Base-by-base conservation (phyloP, 2,329 filamentous ascomycete species). In the Aspergillus fumigatiaffinis region DNA sequence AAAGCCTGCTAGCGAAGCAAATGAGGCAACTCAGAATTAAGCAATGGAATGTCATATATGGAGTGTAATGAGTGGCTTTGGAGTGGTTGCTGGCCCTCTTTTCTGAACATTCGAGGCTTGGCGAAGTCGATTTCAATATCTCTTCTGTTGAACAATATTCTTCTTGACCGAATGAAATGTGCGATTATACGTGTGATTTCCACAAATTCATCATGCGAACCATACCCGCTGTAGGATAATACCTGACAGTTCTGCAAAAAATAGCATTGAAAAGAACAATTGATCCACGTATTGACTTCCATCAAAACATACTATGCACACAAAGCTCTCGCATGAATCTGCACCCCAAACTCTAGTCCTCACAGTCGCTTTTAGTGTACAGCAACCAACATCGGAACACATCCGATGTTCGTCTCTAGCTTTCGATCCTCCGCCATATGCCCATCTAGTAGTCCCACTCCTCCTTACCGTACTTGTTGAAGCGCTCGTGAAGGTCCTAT, bases 401-500 rank as follows among this genome's bases (percentile, higher is more conserved):
- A 48, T 53, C 56, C 52, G 58, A 56, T 38, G 59, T 56, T 62
- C 58, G 57, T 61, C 38, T 55, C 59, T 51, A 59, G 47, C 56
- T 58, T 58, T 56, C 47, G 12, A 26, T 51, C 46, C 46, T 23
- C 48, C 41, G 56, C 52, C 57, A 50, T 60, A 56, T 57, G 32
- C 55, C 56, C 54, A 59, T 66, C 59, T 70, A 75, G 65, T 73
- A 75, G 64, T 75, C 73, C 63, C 70, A 97, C 68, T 91, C 92
- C 67, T 97, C 94, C 87, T 97, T 97, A 78, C 94, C 94, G 87
- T 91, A 97, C 84, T 99, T 99, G 90, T 99, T 99, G 87, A 89
- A 97, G 81, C 89, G 89, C 69, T 99, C 94, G 81, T 99, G 94
- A 64, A 97, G 86, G 71, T 88, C 84, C 91, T 95, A 69, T 57